Evolutionary conservation across 2,329 filamentous ascomycete genomes (phyloP).

Genomic region (Alternaria ethzedia): DNA sequence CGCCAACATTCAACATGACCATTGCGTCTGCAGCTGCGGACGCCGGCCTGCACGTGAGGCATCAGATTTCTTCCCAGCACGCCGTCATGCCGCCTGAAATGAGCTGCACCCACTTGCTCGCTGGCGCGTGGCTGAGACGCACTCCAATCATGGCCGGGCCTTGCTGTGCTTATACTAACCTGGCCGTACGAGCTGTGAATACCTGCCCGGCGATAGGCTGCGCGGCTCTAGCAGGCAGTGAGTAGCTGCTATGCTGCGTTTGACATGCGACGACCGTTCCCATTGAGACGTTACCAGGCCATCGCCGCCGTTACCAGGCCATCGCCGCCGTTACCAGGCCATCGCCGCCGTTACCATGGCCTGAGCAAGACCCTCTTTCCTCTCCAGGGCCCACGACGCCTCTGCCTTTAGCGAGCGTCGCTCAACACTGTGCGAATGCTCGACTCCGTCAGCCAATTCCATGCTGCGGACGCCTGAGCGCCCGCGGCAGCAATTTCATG

Average conservation of each 20-base stretch:
- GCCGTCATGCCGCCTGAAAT: conserved; percentile 24
- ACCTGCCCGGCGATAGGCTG: neutral
- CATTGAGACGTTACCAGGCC: conserved; percentile 1
- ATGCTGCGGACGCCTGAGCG: conserved; percentile 18
- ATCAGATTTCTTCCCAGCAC: conserved; percentile 26
- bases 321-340: conserved; percentile 6
- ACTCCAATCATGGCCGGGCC: conserved; percentile 17
- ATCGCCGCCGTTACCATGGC: conserved; percentile 2
- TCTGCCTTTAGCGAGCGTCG: neutral
- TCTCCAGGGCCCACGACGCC: neutral
- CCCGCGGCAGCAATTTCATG: conserved; percentile 23
- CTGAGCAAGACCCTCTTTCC: neutral
- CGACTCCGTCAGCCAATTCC: conserved; percentile 20
- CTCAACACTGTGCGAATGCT: conserved; percentile 7
- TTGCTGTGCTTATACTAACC: conserved; percentile 4
- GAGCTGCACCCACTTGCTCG: conserved; percentile 25
- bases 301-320: conserved; percentile 3
- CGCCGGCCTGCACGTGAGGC: conserved; percentile 29
- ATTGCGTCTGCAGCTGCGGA: conserved; percentile 16
- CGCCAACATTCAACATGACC: conserved; percentile 5
- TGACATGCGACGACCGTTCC: conserved; percentile 9
- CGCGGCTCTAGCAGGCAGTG: neutral
- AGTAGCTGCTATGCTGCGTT: neutral
- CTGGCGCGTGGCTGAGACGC: conserved; percentile 31
- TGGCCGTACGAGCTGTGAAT: neutral